Evolutionary conservation across 305 asterid genomes (phyloP), one percentile per base, ranked within the genome.

Genomic region (Fraxinus latifolia): DNA sequence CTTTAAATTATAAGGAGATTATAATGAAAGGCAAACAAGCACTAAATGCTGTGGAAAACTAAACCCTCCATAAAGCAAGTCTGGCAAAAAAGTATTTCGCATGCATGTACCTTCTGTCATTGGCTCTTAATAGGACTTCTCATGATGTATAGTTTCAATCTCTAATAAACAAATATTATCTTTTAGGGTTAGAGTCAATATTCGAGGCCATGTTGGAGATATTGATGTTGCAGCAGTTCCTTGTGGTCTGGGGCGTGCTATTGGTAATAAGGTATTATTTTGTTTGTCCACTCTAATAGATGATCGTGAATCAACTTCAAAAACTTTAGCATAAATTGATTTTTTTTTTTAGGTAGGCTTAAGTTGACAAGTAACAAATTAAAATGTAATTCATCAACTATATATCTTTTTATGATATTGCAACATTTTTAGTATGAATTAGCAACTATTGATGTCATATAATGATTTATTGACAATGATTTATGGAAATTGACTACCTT

Each of bases 201-300:
- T 95, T 50, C 85, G 83, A 74, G 82, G 87, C 82, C 92, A 91
- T 83, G 92, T 94, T 65, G 99, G 99, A 65, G 99, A 95, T 89
- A 90, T 93, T 85, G 99, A 95, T 81, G 97, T 90, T 83, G 97
- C 97, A 78, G 99, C 99, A 87, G 99, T 95, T 86, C 94, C 99
- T 74, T 95, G 99, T 91, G 99, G 99, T 81, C 87, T 88, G 77
- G 99, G 99, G 44, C 97, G 97, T 82, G 97, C 99, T 12, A 90
- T 95, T 80, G 99, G 99, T 71, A 95, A 95, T 87, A 95, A 95
- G 95, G 99, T 94, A 88, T 53, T 79, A 55, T 62, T 29, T 60
- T 76, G 39, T 78, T 77, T 82, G 78, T 79, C 76, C 15, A 21
- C 70, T 77, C 44, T 72, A 36, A 71, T 72, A 44, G 50, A 74